phyloP scores from a whole-genome alignment of 2,329 filamentous ascomycete species.

The Exophiala calicioides region DNA sequence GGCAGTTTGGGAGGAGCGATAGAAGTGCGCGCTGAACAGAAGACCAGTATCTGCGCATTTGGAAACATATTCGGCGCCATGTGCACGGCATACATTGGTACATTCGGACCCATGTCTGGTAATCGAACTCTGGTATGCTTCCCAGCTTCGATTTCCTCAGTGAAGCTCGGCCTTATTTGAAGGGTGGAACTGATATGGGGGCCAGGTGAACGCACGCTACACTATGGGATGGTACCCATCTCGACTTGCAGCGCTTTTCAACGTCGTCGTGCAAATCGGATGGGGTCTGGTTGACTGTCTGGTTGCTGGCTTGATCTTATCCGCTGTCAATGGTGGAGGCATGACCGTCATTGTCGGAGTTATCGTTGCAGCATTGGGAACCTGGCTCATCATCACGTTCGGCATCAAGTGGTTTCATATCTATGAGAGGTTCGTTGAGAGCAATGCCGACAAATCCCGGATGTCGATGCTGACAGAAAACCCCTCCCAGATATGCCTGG shows the following conservation, averaged over 20 bases:
- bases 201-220: slow-evolving; percentile 44
- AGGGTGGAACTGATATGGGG: background rate
- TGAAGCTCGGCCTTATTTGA: background rate
- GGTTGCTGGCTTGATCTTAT: slow-evolving; percentile 48
- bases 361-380: slow-evolving; percentile 38
- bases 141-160: background rate
- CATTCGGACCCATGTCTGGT: slow-evolving; percentile 62
- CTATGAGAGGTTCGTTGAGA: slow-evolving; percentile 37
- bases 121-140: slow-evolving; percentile 64
- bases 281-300: slow-evolving; percentile 45
- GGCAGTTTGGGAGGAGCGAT: background rate
- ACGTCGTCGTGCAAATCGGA: slow-evolving; percentile 62
- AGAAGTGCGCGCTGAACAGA: background rate
- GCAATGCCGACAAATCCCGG: background rate
- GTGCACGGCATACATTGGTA: slow-evolving; percentile 61
- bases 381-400: slow-evolving; percentile 41
- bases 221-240: slow-evolving; percentile 68
- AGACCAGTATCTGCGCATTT: slow-evolving; percentile 44
- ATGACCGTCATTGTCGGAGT: slow-evolving; percentile 44
- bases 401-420: slow-evolving; percentile 46
- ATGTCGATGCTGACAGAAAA: slow-evolving; percentile 1
- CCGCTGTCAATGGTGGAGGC: slow-evolving; percentile 40
- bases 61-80: slow-evolving; percentile 58
- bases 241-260: slow-evolving; percentile 63
- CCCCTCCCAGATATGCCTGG: slow-evolving; percentile 37